Base-by-base conservation (phyloP, 331 rosid genomes). In the Pyracantha coccinea region DNA sequence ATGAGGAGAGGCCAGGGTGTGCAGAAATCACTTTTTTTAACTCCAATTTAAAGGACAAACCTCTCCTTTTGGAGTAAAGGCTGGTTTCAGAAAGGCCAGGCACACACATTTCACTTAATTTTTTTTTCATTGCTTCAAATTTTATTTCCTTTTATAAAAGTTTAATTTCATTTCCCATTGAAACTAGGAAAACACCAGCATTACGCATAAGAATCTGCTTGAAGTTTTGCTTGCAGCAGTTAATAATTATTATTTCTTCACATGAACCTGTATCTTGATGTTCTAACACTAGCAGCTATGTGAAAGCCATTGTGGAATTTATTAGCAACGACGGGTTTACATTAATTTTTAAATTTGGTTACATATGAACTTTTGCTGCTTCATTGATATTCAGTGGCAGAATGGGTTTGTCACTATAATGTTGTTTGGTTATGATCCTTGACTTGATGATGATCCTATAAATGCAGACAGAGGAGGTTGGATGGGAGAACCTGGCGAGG, bases 381-480 rank as follows among this genome's bases (percentile, higher is more conserved):
- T 67, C 57, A 66, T 6, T 53, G 3, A 53, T 13, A 27, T 25
- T 58, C 79, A 14, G 24, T 55, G 13, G 27, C 17, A 27, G 12
- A 50, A 15, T 17, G 57, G 20, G 74, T 54, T 68, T 65, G 25
- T 60, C 15, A 13, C 20, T 23, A 11, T 68, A 41, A 15, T 44
- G 57, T 1, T 44, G 23, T 12, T 17, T 54, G 55, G 21, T 58
- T 38, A 55, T 59, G 50, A 11, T 68, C 71, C 31, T 47, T 80
- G 72, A 61, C 73, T 75, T 69, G 75, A 58, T 38, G 45, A 9
- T 52, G 45, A 54, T 73, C 23, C 15, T 66, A 24, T 57, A 53
- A 69, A 31, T 79, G 69, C 72, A 83, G 82, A 80, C 80, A 76
- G 87, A 80, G 79, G 82, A 83, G 70, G 74, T 80, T 76, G 87